Evolutionary conservation across 2,329 filamentous ascomycete genomes (phyloP).

Genomic region (Trichoderma asperellum): DNA sequence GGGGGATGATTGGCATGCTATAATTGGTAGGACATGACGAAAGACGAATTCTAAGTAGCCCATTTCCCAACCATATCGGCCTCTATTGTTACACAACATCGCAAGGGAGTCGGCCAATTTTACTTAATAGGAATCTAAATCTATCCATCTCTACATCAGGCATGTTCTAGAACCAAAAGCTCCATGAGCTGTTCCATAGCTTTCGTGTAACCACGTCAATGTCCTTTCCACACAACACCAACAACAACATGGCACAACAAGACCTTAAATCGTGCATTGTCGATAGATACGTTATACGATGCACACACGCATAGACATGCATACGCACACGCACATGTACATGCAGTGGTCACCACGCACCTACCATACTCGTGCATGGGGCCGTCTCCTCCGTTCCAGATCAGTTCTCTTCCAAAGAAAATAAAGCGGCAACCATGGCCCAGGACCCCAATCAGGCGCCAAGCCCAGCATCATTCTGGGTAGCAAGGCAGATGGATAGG

Average conservation of each 20-base stretch:
- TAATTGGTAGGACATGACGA: neutral
- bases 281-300: neutral
- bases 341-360: neutral
- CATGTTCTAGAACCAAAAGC: constrained; percentile 3
- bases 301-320: neutral
- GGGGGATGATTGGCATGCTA: neutral
- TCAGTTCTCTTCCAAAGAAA: neutral
- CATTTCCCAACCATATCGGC: neutral
- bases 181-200: neutral
- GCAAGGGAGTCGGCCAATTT: neutral
- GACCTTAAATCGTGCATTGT: neutral
- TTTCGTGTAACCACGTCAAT: neutral
- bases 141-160: neutral
- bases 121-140: neutral
- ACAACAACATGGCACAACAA: neutral
- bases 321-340: neutral
- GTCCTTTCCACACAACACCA: neutral
- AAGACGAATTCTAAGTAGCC: neutral
- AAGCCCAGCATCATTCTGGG: neutral
- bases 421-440: neutral
- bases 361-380: neutral
- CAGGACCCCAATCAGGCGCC: neutral
- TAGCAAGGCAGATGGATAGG: neutral
- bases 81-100: neutral
- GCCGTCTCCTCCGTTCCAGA: neutral